Conservation (phyloP, 345 rosid genomes). For the Gossypium rotundifolium region DNA sequence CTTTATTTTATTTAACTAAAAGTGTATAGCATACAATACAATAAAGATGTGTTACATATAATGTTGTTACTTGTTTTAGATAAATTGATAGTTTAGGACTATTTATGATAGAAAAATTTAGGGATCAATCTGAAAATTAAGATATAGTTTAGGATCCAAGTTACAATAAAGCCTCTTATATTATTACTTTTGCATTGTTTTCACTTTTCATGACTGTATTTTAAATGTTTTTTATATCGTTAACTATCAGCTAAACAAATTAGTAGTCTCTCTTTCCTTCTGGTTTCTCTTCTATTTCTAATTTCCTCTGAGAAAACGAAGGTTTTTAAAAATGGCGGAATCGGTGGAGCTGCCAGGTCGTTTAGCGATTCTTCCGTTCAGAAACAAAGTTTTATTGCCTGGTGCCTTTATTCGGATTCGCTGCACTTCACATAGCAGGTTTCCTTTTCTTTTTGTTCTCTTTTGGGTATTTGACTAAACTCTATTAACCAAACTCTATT, state of each 20-base stretch:
- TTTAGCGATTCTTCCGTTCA: conserved; percentile 89
- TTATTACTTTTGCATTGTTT: too few relatives aligned
- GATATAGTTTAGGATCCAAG: too few relatives aligned
- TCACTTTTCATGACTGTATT: too few relatives aligned
- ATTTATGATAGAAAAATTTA: too few relatives aligned
- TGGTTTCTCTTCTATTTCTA: background rate
- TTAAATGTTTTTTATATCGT: background rate
- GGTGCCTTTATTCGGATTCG: conserved; percentile 99
- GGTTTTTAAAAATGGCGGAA: conserved; percentile 54
- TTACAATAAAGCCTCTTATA: too few relatives aligned
- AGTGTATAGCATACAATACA: too few relatives aligned
- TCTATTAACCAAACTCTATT: background rate
- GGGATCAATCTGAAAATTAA: too few relatives aligned
- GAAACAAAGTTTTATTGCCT: conserved; percentile 93
- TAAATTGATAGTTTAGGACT: too few relatives aligned
- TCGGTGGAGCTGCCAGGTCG: conserved; percentile 91
- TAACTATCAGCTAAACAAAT: background rate
- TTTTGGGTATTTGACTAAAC: background rate
- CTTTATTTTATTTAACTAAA: too few relatives aligned
- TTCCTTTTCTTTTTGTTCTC: background rate
- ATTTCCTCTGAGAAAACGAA: background rate
- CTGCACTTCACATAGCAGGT: conserved; percentile 97
- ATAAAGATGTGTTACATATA: too few relatives aligned
- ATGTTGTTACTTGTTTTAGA: too few relatives aligned
- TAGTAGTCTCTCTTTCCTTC: background rate